These are phyloP conservation scores for Silene noctiflora DNA, from an alignment of 179 eudicot species.

Conservation along the genomic window DNA sequence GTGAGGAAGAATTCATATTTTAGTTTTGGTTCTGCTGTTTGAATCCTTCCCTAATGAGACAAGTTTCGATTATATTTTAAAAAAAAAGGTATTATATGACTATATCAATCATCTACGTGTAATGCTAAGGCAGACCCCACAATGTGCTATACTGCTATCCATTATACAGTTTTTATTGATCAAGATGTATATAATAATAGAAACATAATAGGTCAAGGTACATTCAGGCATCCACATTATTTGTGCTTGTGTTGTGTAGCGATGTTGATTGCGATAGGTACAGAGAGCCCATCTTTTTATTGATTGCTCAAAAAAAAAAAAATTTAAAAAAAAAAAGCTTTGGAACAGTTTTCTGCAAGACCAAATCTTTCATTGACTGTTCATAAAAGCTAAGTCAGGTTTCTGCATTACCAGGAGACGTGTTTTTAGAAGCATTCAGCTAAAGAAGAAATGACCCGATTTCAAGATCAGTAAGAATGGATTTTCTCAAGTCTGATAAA, in stretches of 20 bases:
- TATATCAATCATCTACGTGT: background rate
- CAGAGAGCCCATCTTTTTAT: background rate
- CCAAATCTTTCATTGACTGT: slow-evolving; percentile 10
- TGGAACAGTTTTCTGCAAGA: slow-evolving; percentile 10
- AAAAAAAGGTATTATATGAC: too few relatives aligned
- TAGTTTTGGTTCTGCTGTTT: background rate
- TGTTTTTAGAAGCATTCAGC: background rate
- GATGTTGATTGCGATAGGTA: background rate
- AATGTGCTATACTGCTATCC: slow-evolving; percentile 21
- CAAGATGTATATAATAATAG: background rate
- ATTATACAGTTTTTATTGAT: background rate
- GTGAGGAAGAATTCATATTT: background rate
- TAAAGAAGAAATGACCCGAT: background rate
- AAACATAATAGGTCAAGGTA: background rate
- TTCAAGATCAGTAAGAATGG: slow-evolving; percentile 48
- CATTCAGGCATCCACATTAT: slow-evolving; percentile 4
- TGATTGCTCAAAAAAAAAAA: background rate
- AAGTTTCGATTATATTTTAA: background rate
- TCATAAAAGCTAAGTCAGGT: background rate
- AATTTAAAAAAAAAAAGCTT: too few relatives aligned
- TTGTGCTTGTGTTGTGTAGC: background rate
- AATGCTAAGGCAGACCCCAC: background rate
- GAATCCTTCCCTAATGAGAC: background rate
- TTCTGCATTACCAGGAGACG: background rate
- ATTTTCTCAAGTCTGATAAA: slow-evolving; percentile 64